Base-by-base conservation (phyloP, 2,329 filamentous ascomycete genomes). In the Scytalidium sp. region DNA sequence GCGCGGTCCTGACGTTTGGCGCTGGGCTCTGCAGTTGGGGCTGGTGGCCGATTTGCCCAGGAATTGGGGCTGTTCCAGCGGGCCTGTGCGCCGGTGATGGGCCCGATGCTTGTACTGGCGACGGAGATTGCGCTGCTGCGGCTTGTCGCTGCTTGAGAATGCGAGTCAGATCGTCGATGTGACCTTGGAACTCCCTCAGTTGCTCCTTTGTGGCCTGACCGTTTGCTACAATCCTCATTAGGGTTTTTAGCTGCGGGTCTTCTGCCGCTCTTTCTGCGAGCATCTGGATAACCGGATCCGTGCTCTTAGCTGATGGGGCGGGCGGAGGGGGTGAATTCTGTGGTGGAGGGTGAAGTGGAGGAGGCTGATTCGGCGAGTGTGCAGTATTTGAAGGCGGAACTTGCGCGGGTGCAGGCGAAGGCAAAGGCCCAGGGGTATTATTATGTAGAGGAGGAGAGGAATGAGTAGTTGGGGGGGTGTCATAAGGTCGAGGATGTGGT, bases 221-320 rank as follows among this genome's bases (percentile, higher is more conserved):
- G 22, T 85, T 83, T 0, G 89, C 89, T 1, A 94, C 89, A 47
- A 88, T 82, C 65, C 90, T 90, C 89, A 94, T 94, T 0, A 94
- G 73, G 29, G 87, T 83, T 50, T 90, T 85, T 9, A 94, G 72
- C 49, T 86, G 78, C 0, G 83, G 78, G 62, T 94, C 87, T 21
- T 81, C 83, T 0, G 86, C 87, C 6, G 89, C 89, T 56, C 83
- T 82, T 59, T 89, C 85, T 0, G 89, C 89, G 21, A 94, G 72
- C 55, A 88, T 83, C 45, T 90, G 85, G 49, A 94, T 93, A 41
- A 94, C 90, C 0, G 88, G 88, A 61, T 93, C 89, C n/a, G 77
- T 70, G 20, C 72, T 69, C 22, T 70, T 68, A 9, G 64, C 64
- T 15, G 64, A 56, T 3, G 63, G 55, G 19, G 56, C 47, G 15